Evolutionary conservation across 2,329 filamentous ascomycete genomes (phyloP), one percentile per base, ranked within the genome.

Genomic region (Fusarium tjaetaba): DNA sequence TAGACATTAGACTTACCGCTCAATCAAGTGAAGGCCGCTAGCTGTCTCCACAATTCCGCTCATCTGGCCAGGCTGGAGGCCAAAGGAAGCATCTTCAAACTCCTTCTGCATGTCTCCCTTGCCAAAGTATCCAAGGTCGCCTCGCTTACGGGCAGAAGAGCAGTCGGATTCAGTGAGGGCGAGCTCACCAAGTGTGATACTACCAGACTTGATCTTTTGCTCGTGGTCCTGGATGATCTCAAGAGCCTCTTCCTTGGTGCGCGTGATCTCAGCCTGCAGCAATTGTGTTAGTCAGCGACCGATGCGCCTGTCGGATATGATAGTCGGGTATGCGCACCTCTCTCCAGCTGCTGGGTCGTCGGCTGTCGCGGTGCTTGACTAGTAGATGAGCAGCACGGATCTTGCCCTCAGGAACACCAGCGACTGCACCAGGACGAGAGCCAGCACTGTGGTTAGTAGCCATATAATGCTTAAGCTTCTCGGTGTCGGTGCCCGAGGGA

Each of bases 41-140:
- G 95, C 95, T 43, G 96, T 98, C 84, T 97, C 93, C 18, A 98
- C 93, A 42, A 98, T 88, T 52, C 89, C 87, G 84, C 95, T 98
- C 79, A 98, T 91, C 84, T 98, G 90, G 39, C 95, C 95, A 5
- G 92, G 92, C 82, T 95, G 89, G 62, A 99, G 87, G n/a, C 89
- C 92, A 84, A 99, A 99, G 3, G 96, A 93, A 9, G 95, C 95
- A 64, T 98, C 94, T 85, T 99, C 96, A 80, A 99, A 99, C 84
- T 98, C 96, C 86, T 95, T 96, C 82, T 99, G 96, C 96, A 99
- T 99, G 79, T 98, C 96, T 34, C 95, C 94, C 78, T 89, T 91
- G 63, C 94, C 95, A 82, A 99, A 99, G 84, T 95, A 97, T 26
- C 96, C 96, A 85, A 99, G 85, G 81, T 99, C 96, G 65, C 96